phyloP scores from a whole-genome alignment of 2,329 filamentous ascomycete species.

The Verticillium dahliae region DNA sequence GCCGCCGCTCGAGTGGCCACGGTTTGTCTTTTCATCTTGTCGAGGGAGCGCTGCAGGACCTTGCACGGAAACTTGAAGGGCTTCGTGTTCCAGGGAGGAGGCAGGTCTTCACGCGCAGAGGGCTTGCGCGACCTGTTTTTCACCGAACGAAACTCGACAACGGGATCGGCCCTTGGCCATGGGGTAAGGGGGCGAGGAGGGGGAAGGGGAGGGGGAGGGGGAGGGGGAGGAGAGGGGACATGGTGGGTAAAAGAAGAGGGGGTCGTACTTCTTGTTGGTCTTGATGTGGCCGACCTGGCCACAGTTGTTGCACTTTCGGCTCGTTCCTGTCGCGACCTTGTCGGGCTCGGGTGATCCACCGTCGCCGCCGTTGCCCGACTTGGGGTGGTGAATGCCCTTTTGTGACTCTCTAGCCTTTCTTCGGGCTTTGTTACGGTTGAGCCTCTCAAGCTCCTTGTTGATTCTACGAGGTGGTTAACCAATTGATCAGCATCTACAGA shows the following conservation, averaged over 20 bases:
- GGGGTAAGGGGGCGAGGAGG: constrained; percentile 16
- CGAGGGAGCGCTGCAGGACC: neutral
- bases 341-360: constrained; percentile 46
- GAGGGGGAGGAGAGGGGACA: neutral
- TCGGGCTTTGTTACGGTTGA: constrained; percentile 87
- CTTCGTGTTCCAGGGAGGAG: neutral
- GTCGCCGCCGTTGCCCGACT: constrained; percentile 20
- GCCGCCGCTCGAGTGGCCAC: neutral
- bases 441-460: constrained; percentile 69
- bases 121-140: neutral
- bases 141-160: neutral
- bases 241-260: constrained; percentile 15
- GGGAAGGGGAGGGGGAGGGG: constrained; percentile 3
- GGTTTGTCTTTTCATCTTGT: neutral
- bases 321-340: constrained; percentile 59
- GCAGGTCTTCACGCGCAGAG: constrained; percentile 1
- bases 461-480: constrained; percentile 40
- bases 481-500: constrained; percentile 7
- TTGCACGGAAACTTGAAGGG: constrained; percentile 2
- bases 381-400: constrained; percentile 54
- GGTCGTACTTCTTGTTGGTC: constrained; percentile 89
- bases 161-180: constrained; percentile 1
- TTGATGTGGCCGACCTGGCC: constrained; percentile 97
- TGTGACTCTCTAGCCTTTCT: constrained; percentile 85
- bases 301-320: constrained; percentile 94